These are phyloP conservation scores for Sanghuangporus baumii DNA, from an alignment of 1,284 basidiomycete genomes.

Conservation along the genomic window DNA sequence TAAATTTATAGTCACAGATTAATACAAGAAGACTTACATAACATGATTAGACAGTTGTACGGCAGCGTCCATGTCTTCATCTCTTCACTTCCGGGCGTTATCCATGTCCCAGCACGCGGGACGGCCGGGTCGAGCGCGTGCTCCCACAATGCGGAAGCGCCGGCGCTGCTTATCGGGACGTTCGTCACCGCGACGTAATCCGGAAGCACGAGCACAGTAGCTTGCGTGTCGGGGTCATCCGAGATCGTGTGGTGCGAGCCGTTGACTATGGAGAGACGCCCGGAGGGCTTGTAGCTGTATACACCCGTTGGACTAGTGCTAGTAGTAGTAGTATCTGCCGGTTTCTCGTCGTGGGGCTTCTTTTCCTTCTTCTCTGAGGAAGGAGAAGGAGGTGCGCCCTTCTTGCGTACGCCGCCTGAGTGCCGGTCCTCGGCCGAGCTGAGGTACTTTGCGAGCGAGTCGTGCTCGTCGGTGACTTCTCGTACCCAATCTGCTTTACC, in stretches of 20 bases:
- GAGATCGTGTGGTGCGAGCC: slow-evolving; percentile 70
- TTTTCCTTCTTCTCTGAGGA: slow-evolving; percentile 19
- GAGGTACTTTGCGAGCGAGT: slow-evolving; percentile 64
- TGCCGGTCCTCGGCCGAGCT: slow-evolving; percentile 27
- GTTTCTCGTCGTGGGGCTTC: slow-evolving; percentile 3
- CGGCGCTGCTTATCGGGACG: slow-evolving; percentile 54
- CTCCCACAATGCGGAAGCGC: slow-evolving; percentile 67
- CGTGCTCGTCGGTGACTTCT: slow-evolving; percentile 64
- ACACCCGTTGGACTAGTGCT: slow-evolving; percentile 39
- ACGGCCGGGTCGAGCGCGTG: slow-evolving; percentile 54
- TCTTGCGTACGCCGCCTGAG: slow-evolving; percentile 22
- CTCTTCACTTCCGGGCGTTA: slow-evolving; percentile 40
- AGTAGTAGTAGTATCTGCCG: slow-evolving; percentile 18
- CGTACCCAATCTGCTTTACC: slow-evolving; percentile 83
- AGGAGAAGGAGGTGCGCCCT: slow-evolving; percentile 24
- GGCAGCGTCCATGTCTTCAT: slow-evolving; percentile 63
- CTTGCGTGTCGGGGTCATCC: slow-evolving; percentile 45
- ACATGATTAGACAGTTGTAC: slow-evolving; percentile 70
- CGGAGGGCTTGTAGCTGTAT: slow-evolving; percentile 48
- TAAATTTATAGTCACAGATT: too few species aligned
- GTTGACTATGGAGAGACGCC: slow-evolving; percentile 69
- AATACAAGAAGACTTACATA: too few species aligned
- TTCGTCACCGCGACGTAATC: slow-evolving; percentile 81
- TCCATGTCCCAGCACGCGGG: slow-evolving; percentile 36
- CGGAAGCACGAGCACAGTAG: slow-evolving; percentile 83